phyloP scores from a whole-genome alignment of 2,329 filamentous ascomycete species.

The Epichloe sp. region DNA sequence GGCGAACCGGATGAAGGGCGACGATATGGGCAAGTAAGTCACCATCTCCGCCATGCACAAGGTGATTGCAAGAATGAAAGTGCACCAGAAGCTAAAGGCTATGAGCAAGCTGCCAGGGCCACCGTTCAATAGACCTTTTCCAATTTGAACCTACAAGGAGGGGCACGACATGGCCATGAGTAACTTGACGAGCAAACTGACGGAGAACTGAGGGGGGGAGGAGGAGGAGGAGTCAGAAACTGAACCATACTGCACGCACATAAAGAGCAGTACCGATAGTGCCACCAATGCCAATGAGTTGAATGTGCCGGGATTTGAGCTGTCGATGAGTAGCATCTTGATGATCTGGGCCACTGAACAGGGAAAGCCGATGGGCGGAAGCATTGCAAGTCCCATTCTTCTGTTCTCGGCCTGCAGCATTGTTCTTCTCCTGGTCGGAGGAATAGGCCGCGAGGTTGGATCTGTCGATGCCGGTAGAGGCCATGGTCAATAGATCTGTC shows the following conservation, averaged over 20 bases:
- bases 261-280: conserved; percentile 51
- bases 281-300: conserved; percentile 49
- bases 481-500: conserved; percentile 7
- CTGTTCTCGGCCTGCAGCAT: not conserved
- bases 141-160: conserved; percentile 36
- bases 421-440: conserved; percentile 11
- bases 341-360: conserved; percentile 9
- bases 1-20: conserved; percentile 66
- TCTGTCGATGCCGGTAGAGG: conserved; percentile 11
- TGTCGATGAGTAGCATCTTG: conserved; percentile 35
- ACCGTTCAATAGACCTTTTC: conserved; percentile 41
- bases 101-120: conserved; percentile 45
- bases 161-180: conserved; percentile 8
- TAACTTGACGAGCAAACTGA: conserved; percentile 5
- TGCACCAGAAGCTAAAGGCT: conserved; percentile 49
- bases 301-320: conserved; percentile 43
- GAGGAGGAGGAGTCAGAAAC: not conserved
- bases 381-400: not conserved
- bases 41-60: conserved; percentile 63
- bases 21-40: conserved; percentile 62
- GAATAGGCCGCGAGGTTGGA: conserved; percentile 11
- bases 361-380: conserved; percentile 6
- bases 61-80: conserved; percentile 46
- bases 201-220: not conserved
- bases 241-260: conserved; percentile 20